phyloP scores from a whole-genome alignment of 164 flowering plant species.

The Berberis thunbergii region DNA sequence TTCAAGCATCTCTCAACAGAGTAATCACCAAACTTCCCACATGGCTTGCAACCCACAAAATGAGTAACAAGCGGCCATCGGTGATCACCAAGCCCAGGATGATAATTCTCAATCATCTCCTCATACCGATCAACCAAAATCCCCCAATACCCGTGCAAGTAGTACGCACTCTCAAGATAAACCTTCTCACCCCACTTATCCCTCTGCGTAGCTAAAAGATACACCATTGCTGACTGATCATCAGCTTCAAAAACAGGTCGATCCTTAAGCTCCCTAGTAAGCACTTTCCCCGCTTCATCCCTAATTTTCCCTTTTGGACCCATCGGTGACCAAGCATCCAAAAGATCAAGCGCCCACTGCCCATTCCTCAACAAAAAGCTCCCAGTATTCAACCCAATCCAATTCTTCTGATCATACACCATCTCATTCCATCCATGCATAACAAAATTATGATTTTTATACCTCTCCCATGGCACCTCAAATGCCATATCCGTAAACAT shows the following conservation, averaged over 20 bases:
- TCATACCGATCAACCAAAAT: slow-evolving; percentile 69
- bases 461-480: slow-evolving; percentile 75
- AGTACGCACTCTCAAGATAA: slow-evolving; percentile 52
- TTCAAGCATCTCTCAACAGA: slow-evolving; percentile 68
- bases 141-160: slow-evolving; percentile 81
- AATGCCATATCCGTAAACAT: slow-evolving; percentile 87
- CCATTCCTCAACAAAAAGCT: slow-evolving; percentile 60
- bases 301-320: slow-evolving; percentile 68
- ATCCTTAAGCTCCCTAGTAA: slow-evolving; percentile 50
- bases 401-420: slow-evolving; percentile 69
- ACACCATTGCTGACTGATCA: slow-evolving; percentile 80
- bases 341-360: slow-evolving; percentile 64
- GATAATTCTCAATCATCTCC: slow-evolving; percentile 67
- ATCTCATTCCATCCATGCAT: slow-evolving; percentile 82
- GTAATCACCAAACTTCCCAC: slow-evolving; percentile 73
- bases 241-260: slow-evolving; percentile 72
- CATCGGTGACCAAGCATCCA: slow-evolving; percentile 74
- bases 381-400: slow-evolving; percentile 82
- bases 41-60: slow-evolving; percentile 78
- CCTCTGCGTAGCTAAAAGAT: slow-evolving; percentile 42
- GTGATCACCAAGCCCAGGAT: slow-evolving; percentile 73
- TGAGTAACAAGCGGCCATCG: slow-evolving; percentile 83
- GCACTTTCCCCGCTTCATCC: slow-evolving; percentile 51
- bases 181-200: slow-evolving; percentile 72
- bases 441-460: slow-evolving; percentile 50